These are phyloP conservation scores for Diospyros kaki DNA, from an alignment of 148 eudicot species.

Conservation along the genomic window DNA sequence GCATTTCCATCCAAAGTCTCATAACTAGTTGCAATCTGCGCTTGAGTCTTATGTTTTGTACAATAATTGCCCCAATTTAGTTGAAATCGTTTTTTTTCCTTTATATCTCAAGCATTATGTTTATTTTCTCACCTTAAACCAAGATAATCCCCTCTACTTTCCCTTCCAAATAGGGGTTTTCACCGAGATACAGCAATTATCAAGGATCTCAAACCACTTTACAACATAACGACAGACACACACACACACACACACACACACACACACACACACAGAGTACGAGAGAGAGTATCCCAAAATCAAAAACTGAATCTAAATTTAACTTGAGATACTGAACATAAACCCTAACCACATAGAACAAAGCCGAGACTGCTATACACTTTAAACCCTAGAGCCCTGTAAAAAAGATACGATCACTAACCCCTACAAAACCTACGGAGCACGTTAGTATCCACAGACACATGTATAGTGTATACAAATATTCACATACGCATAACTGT, in stretches of 20 bases:
- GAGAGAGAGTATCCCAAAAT: too few species aligned
- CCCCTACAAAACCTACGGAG: neutral
- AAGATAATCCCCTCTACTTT: neutral
- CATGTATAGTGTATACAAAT: constrained; percentile 12
- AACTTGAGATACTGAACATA: neutral
- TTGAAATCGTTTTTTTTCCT: neutral
- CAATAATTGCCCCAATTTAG: neutral
- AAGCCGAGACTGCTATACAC: neutral
- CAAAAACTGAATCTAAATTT: neutral
- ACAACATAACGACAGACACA: neutral
- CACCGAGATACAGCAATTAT: neutral
- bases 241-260: neutral
- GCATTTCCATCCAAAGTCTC: neutral
- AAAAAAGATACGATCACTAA: neutral
- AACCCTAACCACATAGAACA: constrained; percentile 8
- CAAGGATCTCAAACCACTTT: too few species aligned
- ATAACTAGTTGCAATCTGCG: neutral
- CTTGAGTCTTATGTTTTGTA: neutral
- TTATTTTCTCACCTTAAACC: neutral
- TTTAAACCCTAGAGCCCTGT: neutral
- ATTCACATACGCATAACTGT: neutral
- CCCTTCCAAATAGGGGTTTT: neutral
- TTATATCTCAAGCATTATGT: neutral
- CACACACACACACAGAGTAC: neutral
- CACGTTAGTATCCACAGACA: constrained; percentile 1